Evolutionary conservation across 768 basidiomycete genomes (phyloP).

Genomic region (Phaeotremella skinneri): DNA sequence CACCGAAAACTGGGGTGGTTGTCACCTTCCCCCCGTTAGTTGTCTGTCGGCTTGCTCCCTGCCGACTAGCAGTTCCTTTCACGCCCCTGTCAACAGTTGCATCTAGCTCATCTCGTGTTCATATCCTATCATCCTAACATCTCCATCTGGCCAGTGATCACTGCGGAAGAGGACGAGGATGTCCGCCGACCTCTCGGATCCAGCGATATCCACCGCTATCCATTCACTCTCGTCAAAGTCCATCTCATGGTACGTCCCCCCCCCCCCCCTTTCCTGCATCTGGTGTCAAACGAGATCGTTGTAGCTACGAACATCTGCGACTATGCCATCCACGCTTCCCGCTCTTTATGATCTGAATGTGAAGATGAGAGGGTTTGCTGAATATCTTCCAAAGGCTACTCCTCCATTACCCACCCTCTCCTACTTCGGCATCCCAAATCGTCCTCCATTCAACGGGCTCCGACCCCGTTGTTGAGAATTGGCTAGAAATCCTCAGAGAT

Average conservation of each 20-base stretch:
- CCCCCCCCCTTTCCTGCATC: background rate
- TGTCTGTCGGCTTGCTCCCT: too few relatives aligned
- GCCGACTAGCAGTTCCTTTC: too few relatives aligned
- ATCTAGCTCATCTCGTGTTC: too few relatives aligned
- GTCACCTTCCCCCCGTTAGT: too few relatives aligned
- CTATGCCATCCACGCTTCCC: too few relatives aligned
- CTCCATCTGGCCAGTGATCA: background rate
- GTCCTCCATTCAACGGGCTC: constrained; percentile 18
- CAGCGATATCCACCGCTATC: constrained; percentile 18
- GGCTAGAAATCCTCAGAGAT: constrained; percentile 18
- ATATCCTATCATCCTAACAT: too few relatives aligned
- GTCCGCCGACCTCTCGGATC: constrained; percentile 37
- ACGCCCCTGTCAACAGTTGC: too few relatives aligned
- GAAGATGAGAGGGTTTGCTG: too few relatives aligned
- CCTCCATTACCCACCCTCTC: constrained; percentile 20
- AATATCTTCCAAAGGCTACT: constrained; percentile 29
- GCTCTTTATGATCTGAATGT: too few relatives aligned
- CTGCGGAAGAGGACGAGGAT: constrained; percentile 10
- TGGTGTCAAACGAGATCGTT: background rate
- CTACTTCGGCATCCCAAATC: constrained; percentile 10
- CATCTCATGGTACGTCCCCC: constrained; percentile 26
- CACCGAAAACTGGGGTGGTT: background rate
- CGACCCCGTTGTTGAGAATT: constrained; percentile 23
- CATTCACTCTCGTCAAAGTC: constrained; percentile 16
- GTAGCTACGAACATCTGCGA: too few relatives aligned